Conservation (phyloP, 1,284 basidiomycete genomes). For the Fomitiporia mediterranea region DNA sequence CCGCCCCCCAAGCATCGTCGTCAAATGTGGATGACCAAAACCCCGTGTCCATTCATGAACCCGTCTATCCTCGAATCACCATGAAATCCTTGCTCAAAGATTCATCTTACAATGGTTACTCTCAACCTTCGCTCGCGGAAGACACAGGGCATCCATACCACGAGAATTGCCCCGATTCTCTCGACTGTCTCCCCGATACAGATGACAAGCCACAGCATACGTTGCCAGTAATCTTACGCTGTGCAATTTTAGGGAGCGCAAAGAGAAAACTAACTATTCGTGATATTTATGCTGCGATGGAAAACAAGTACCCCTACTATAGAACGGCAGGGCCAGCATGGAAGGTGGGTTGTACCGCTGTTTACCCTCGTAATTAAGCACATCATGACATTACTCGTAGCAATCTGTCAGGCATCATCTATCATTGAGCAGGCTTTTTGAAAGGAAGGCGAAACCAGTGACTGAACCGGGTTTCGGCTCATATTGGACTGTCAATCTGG, state of each 20-base stretch:
- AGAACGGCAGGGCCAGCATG: slow-evolving; percentile 72
- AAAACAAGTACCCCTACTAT: slow-evolving; percentile 75
- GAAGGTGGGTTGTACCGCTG: slow-evolving; percentile 49
- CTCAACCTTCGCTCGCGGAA: slow-evolving; percentile 1
- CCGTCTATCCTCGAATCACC: background rate
- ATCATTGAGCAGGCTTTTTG: slow-evolving; percentile 73
- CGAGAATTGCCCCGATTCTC: slow-evolving; percentile 68
- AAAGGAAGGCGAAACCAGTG: slow-evolving; percentile 70
- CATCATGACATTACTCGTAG: slow-evolving; percentile 33
- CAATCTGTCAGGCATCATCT: slow-evolving; percentile 81
- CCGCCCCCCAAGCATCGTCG: slow-evolving; percentile 4
- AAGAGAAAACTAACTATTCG: slow-evolving; percentile 72
- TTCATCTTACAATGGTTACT: too few relatives aligned
- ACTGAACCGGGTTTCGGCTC: slow-evolving; percentile 80
- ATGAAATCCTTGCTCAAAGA: background rate
- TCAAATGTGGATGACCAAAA: background rate
- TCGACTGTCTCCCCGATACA: slow-evolving; percentile 71
- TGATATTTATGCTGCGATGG: slow-evolving; percentile 80
- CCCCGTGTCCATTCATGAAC: background rate
- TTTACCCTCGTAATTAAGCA: slow-evolving; percentile 11
- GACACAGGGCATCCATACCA: slow-evolving; percentile 50
- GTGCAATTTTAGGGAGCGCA: slow-evolving; percentile 71
- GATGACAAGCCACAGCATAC: slow-evolving; percentile 74
- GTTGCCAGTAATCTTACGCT: slow-evolving; percentile 73
- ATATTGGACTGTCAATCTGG: slow-evolving; percentile 78